phyloP scores from a whole-genome alignment of 345 rosid genomes.

The Hypericum perforatum region DNA sequence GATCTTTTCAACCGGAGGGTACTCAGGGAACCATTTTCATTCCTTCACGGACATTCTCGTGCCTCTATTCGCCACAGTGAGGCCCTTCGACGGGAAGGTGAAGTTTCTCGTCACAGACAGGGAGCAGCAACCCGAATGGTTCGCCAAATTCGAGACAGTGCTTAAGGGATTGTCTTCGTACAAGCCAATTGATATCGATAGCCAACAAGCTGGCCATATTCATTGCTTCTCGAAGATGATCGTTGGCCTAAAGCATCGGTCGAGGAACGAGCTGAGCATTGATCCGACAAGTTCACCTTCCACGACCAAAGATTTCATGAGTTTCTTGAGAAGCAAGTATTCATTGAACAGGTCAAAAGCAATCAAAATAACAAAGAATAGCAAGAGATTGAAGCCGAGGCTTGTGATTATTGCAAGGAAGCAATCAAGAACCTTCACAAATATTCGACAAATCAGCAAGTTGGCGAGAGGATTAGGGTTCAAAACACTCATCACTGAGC shows the following conservation, averaged over 20 bases:
- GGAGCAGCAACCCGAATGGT: slow-evolving; percentile 23
- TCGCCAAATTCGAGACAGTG: slow-evolving; percentile 35
- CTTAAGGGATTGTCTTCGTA: slow-evolving; percentile 41
- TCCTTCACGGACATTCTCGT: slow-evolving; percentile 62
- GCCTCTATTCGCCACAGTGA: slow-evolving; percentile 50
- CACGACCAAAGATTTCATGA: slow-evolving; percentile 49
- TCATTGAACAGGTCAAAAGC: slow-evolving; percentile 33
- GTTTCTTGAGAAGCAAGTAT: slow-evolving; percentile 38
- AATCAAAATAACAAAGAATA: slow-evolving; percentile 7
- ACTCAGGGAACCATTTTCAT: slow-evolving; percentile 66
- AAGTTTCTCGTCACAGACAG: slow-evolving; percentile 51
- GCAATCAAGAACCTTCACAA: slow-evolving; percentile 43
- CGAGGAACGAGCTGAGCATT: slow-evolving; percentile 39
- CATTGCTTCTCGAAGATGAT: slow-evolving; percentile 50
- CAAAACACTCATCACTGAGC: slow-evolving; percentile 45
- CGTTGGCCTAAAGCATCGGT: slow-evolving; percentile 50
- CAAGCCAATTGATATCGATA: slow-evolving; percentile 47
- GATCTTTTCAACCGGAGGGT: slow-evolving; percentile 67
- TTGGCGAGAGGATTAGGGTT: slow-evolving; percentile 39
- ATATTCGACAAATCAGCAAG: slow-evolving; percentile 31
- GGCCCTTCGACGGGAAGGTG: slow-evolving; percentile 48
- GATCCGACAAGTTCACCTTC: slow-evolving; percentile 42
- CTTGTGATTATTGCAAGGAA: slow-evolving; percentile 51
- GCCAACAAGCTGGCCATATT: slow-evolving; percentile 16
- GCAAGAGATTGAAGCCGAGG: slow-evolving; percentile 28